Evolutionary conservation across 768 basidiomycete genomes (phyloP).

Genomic region (Porpolomopsis calyptriformis): DNA sequence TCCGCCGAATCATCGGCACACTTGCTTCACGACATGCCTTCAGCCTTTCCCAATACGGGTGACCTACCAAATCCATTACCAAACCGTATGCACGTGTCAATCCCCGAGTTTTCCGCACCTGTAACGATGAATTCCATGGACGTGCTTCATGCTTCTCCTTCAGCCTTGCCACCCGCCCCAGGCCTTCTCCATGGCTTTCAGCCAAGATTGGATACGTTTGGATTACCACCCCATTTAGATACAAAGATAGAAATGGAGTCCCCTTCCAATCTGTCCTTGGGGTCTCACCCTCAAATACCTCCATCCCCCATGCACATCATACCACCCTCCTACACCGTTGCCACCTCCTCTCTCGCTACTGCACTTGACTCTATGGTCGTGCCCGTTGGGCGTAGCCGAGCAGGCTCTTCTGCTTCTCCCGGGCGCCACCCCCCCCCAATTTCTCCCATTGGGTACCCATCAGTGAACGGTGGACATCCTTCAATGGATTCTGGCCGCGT

Average conservation of each 20-base stretch:
- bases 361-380: conserved; percentile 31
- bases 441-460: not conserved
- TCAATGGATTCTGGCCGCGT: conserved; percentile 16
- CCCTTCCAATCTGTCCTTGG: conserved; percentile 24
- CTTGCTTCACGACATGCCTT: conserved; percentile 21
- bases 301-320: conserved; percentile 29
- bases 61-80: conserved; percentile 17
- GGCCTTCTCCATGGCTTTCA: conserved; percentile 34
- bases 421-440: conserved; percentile 7
- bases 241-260: conserved; percentile 29
- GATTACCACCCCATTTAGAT: conserved; percentile 23
- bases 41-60: conserved; percentile 26
- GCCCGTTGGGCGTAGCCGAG: conserved; percentile 26
- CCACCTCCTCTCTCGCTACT: conserved; percentile 35
- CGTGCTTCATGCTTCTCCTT: conserved; percentile 15
- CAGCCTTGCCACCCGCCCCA: conserved; percentile 21
- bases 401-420: conserved; percentile 26
- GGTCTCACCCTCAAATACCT: conserved; percentile 20
- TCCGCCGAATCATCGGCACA: conserved; percentile 11
- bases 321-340: conserved; percentile 29
- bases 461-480: not conserved
- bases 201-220: conserved; percentile 22
- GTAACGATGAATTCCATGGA: conserved; percentile 33
- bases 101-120: conserved; percentile 26
- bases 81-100: conserved; percentile 29